Conservation (phyloP, 139 green algal species). For the Eudorina sp. region DNA sequence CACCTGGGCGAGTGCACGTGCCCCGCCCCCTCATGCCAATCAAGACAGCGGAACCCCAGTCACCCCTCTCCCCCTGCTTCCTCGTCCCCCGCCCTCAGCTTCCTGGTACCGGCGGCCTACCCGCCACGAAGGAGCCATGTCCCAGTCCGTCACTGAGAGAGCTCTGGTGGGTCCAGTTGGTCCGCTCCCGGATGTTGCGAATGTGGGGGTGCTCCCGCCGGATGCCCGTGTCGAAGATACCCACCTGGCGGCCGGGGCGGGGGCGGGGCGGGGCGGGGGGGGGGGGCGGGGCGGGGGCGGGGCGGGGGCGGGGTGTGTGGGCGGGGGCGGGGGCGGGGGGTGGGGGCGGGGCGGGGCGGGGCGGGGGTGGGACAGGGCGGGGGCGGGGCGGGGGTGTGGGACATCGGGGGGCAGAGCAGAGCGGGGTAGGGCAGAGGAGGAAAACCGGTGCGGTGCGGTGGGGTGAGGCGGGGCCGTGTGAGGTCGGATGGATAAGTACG, state of each 20-base stretch:
- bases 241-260: slow-evolving; percentile 64
- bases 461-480: background rate
- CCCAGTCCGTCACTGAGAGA: slow-evolving; percentile 94
- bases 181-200: slow-evolving; percentile 95
- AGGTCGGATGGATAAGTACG: too few species aligned
- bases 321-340: background rate
- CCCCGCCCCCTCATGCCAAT: too few species aligned
- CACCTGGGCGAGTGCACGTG: too few species aligned
- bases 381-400: background rate
- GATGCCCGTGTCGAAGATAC: slow-evolving; percentile 99
- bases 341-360: background rate
- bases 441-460: too few species aligned
- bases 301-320: background rate
- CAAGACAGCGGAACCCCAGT: background rate
- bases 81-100: background rate
- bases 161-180: slow-evolving; percentile 98
- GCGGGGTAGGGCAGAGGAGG: too few species aligned
- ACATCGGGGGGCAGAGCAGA: too few species aligned
- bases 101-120: too few species aligned
- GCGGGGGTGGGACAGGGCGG: background rate
- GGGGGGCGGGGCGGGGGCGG: background rate
- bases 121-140: slow-evolving; percentile 97
- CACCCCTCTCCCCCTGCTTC: background rate
- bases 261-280: background rate
- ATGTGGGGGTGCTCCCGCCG: slow-evolving; percentile 92